Evolutionary conservation across 2,329 filamentous ascomycete genomes (phyloP), one percentile per base, ranked within the genome.

Genomic region (Neofusicoccum kwambonambiense): DNA sequence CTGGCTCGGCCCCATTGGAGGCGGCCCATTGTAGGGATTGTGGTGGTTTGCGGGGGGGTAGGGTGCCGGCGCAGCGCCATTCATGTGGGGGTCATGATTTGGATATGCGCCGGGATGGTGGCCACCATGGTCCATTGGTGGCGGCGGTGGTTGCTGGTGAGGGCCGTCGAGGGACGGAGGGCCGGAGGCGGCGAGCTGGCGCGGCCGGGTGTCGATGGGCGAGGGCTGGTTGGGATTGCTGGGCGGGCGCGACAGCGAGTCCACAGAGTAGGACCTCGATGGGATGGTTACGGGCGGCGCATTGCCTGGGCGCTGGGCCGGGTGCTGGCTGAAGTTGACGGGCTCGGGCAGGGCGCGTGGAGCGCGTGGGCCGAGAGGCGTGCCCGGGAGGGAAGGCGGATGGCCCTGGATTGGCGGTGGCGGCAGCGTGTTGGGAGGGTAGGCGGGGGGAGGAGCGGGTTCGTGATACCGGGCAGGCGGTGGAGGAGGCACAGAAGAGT

Each of bases 91-190:
- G 56, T 77, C 76, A 57, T 58, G 69, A 70, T 70, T 73, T 61
- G 70, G 66, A 49, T 73, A 69, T 74, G 75, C 76, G 62, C 70
- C 69, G 65, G 68, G 70, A 56, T 73, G 72, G 54, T 72, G 74
- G 47, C 69, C 69, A 62, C 74, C 73, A 73, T 74, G 72, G 69
- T 77, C 75, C 76, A 77, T 77, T 65, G 66, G 64, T 64, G 65
- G 64, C 64, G 67, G 70, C 64, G 74, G 73, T 57, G 69, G 58
- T 22, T 75, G 73, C 56, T 47, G 56, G 56, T 60, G 56, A 47
- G 56, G 42, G 31, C 56, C 56, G 19, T 60, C 56, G n/a, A 27
- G 54, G 15, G 54, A 37, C 12, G 61, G 49, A 19, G 57, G 58
- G 19, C 62, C 62, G 39, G 62, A 56, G 50, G 34, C 62, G 41